A percentile compares a stretch with the other conserved stretches of the same genome.
phyloP scores from a whole-genome alignment of 2,329 filamentous ascomycete species.

The Trichoderma simmonsii region DNA sequence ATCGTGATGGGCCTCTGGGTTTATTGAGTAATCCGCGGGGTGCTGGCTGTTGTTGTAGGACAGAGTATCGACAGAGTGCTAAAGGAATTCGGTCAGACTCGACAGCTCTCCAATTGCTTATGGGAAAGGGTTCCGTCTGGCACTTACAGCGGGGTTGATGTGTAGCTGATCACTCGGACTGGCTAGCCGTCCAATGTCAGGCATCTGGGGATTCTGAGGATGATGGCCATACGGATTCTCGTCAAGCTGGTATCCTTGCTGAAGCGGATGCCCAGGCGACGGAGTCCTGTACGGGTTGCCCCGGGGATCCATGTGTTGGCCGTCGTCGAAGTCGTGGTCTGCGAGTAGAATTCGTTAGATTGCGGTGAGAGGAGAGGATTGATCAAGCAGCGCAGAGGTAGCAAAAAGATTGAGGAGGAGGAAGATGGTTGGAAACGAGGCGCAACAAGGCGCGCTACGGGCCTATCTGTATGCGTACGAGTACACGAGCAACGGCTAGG shows the following conservation, averaged over 20 bases:
- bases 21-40: conserved; percentile 68
- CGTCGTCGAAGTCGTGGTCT: conserved; percentile 62
- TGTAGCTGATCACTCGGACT: conserved; percentile 74
- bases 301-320: conserved; percentile 52
- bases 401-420: neutral
- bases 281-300: conserved; percentile 59
- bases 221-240: conserved; percentile 65
- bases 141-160: conserved; percentile 77
- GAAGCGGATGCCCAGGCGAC: conserved; percentile 71
- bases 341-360: conserved; percentile 18
- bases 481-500: neutral
- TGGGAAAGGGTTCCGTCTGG: neutral
- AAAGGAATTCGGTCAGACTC: neutral
- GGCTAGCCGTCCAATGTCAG: conserved; percentile 39
- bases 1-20: conserved; percentile 84
- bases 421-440: neutral
- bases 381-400: neutral
- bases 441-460: conserved; percentile 3
- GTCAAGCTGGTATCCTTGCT: conserved; percentile 76
- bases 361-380: neutral
- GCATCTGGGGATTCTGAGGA: conserved; percentile 34
- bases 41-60: conserved; percentile 46
- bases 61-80: conserved; percentile 55
- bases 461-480: neutral
- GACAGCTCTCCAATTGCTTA: neutral